Conservation (phyloP, 164 flowering plant genomes). For the Berberis vulgaris region DNA sequence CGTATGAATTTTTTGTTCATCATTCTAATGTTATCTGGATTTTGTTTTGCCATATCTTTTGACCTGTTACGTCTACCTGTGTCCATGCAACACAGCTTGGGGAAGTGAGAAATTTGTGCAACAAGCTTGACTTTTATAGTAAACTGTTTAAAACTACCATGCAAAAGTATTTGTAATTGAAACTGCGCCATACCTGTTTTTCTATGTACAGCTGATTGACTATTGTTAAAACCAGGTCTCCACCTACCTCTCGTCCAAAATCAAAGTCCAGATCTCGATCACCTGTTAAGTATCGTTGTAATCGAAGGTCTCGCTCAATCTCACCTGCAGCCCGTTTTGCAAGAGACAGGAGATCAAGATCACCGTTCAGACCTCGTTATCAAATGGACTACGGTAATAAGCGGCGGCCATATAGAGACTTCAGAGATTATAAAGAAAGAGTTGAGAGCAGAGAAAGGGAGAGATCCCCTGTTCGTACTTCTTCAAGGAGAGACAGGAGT, state of each 20-base stretch:
- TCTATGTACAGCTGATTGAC: neutral
- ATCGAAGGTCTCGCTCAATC: conserved; percentile 65
- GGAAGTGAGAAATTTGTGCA: too few species aligned
- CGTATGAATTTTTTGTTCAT: too few species aligned
- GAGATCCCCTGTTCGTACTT: conserved; percentile 46
- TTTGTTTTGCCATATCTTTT: too few species aligned
- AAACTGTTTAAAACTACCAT: neutral
- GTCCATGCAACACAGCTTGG: too few species aligned
- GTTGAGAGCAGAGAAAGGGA: conserved; percentile 44
- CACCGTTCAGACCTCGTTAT: conserved; percentile 63
- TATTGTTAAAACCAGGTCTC: conserved; percentile 39
- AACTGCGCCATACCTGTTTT: neutral
- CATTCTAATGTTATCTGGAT: too few species aligned
- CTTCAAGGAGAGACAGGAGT: conserved; percentile 72
- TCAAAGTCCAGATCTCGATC: conserved; percentile 78
- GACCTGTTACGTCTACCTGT: too few species aligned
- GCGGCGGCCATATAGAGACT: conserved; percentile 40
- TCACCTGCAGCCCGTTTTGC: conserved; percentile 55
- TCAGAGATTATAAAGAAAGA: conserved; percentile 41
- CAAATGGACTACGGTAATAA: conserved; percentile 44
- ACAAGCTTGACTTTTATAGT: too few species aligned
- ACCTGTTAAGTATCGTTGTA: conserved; percentile 47
- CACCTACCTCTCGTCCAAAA: conserved; percentile 39
- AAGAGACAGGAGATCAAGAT: conserved; percentile 64
- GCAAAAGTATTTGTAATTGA: neutral